Conservation (phyloP, 2,329 filamentous ascomycete species). For the Ophiostoma sp. region DNA sequence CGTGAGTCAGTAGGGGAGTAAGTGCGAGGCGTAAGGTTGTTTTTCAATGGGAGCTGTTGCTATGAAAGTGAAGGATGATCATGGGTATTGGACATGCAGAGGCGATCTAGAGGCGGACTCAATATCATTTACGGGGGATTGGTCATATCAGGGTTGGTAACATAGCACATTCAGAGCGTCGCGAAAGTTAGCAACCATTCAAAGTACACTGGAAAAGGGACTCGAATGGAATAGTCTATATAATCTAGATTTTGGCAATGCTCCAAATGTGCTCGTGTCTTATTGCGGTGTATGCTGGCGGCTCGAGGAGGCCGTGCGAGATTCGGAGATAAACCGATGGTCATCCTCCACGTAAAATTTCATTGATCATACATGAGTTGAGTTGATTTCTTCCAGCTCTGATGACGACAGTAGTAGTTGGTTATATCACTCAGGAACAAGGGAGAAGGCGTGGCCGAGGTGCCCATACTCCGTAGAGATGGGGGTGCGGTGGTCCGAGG, state of each 20-base stretch:
- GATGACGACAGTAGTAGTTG: background rate
- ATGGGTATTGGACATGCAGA: background rate
- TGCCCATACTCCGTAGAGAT: background rate
- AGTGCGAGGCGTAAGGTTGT: background rate
- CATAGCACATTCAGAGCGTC: background rate
- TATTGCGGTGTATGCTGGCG: background rate
- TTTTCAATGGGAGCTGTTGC: background rate
- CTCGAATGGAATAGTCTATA: too few species aligned
- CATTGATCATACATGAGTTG: background rate
- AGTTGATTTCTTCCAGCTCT: background rate
- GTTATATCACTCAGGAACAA: background rate
- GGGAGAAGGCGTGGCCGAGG: background rate
- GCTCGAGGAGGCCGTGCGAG: background rate
- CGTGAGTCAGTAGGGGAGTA: background rate
- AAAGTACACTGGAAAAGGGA: too few species aligned
- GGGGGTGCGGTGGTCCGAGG: background rate
- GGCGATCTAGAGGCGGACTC: background rate
- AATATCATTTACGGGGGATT: background rate
- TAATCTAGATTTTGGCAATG: too few species aligned
- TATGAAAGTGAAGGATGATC: background rate
- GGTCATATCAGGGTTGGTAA: background rate
- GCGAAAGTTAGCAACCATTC: too few species aligned
- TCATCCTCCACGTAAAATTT: background rate
- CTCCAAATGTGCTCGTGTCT: too few species aligned
- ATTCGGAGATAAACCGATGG: background rate